Evolutionary conservation across 306 rosid genomes (phyloP).

Genomic region (Pachyrhizus erosus): DNA sequence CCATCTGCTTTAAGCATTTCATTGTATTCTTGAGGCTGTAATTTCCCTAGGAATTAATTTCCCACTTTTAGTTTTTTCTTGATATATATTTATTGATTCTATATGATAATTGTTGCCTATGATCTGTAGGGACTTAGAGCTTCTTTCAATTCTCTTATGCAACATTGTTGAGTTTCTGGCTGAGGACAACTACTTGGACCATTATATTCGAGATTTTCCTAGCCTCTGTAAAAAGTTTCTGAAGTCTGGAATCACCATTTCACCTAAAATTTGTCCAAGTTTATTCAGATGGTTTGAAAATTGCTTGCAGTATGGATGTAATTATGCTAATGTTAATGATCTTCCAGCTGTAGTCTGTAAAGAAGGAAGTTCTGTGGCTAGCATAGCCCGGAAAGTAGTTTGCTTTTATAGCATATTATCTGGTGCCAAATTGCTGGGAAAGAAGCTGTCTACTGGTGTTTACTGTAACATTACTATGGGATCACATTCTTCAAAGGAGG

Average conservation of each 20-base stretch:
- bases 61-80: not conserved
- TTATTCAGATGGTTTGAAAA: conserved; percentile 92
- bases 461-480: conserved; percentile 75
- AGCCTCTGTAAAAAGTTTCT: conserved; percentile 59
- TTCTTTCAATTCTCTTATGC: conserved; percentile 74
- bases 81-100: conserved; percentile 34
- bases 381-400: conserved; percentile 82
- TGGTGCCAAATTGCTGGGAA: conserved; percentile 80
- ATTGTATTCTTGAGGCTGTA: conserved; percentile 5
- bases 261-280: conserved; percentile 73
- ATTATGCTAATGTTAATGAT: conserved; percentile 59
- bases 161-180: conserved; percentile 74
- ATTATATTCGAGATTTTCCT: conserved; percentile 93
- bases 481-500: conserved; percentile 83
- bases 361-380: conserved; percentile 74
- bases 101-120: conserved; percentile 38
- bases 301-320: conserved; percentile 77
- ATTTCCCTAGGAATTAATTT: conserved; percentile 26
- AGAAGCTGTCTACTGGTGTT: conserved; percentile 84
- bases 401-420: conserved; percentile 86
- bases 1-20: conserved; percentile 38
- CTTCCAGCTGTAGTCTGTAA: conserved; percentile 71
- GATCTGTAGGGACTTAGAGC: conserved; percentile 76
- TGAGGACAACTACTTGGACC: conserved; percentile 81
- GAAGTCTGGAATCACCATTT: conserved; percentile 48